phyloP scores from a whole-genome alignment of 345 rosid genomes.

The Luvunga scandens region DNA sequence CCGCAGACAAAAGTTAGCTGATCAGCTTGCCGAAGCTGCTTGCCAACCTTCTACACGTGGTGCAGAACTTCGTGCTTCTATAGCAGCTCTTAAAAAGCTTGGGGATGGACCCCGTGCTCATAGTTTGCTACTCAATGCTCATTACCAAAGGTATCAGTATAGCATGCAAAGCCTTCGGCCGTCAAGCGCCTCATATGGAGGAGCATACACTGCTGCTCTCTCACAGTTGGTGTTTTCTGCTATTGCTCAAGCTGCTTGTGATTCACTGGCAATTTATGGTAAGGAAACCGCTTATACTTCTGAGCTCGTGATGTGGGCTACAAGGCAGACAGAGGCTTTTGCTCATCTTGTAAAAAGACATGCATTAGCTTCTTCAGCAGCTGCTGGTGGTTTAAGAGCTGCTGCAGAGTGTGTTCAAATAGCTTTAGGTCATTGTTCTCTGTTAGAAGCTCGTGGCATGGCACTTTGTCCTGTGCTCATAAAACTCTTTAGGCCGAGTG shows the following conservation, averaged over 20 bases:
- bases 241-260: constrained; percentile 91
- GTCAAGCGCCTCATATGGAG: constrained; percentile 94
- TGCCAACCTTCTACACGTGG: constrained; percentile 96
- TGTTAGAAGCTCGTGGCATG: constrained; percentile 92
- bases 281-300: constrained; percentile 86
- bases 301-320: constrained; percentile 99
- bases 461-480: constrained; percentile 87
- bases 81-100: constrained; percentile 88
- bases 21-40: constrained; percentile 96
- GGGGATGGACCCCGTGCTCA: constrained; percentile 99
- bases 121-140: constrained; percentile 85
- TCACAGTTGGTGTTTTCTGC: constrained; percentile 97
- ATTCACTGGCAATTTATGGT: constrained; percentile 81
- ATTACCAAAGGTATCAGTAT: constrained; percentile 79
- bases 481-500: constrained; percentile 90
- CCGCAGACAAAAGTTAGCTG: constrained; percentile 82
- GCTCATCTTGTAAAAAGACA: constrained; percentile 94
- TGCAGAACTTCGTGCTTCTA: constrained; percentile 88
- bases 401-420: constrained; percentile 99
- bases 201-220: constrained; percentile 99
- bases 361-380: constrained; percentile 95
- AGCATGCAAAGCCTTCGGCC: constrained; percentile 96
- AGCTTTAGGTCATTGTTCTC: constrained; percentile 98
- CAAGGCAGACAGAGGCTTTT: constrained; percentile 87
- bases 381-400: constrained; percentile 98